Conservation (phyloP, 495 filamentous ascomycete genomes). For the Barbatosphaeria neglecta region DNA sequence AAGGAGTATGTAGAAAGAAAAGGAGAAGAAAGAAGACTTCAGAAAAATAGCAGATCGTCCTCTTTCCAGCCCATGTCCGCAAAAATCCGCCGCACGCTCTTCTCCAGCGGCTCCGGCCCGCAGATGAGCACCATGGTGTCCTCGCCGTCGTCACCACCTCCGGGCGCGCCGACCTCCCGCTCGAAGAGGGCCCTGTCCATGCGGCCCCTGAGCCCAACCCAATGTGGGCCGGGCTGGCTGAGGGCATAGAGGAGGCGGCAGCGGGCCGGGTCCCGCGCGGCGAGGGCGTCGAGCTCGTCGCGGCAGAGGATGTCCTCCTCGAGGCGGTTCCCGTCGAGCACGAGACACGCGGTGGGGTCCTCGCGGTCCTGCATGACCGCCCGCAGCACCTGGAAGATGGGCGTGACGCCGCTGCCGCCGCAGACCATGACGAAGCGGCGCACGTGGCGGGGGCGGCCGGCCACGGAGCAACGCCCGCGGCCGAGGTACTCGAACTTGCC, state of each 20-base stretch:
- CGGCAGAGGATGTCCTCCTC: slow-evolving; percentile 78
- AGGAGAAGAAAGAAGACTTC: background rate
- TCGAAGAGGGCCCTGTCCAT: slow-evolving; percentile 52
- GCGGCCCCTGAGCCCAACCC: slow-evolving; percentile 62
- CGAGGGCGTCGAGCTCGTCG: slow-evolving; percentile 59
- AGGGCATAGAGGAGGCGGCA: slow-evolving; percentile 65
- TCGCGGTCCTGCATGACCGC: slow-evolving; percentile 46
- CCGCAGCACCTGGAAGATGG: slow-evolving; percentile 78
- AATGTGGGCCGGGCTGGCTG: slow-evolving; percentile 47
- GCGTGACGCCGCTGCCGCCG: slow-evolving; percentile 81
- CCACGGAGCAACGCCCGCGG: slow-evolving; percentile 50
- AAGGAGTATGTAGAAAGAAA: background rate
- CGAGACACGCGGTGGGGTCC: slow-evolving; percentile 42
- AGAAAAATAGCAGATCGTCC: slow-evolving; percentile 81
- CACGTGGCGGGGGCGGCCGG: slow-evolving; percentile 46
- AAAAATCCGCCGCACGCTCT: slow-evolving; percentile 49
- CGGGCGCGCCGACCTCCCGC: slow-evolving; percentile 39
- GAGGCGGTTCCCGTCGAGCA: slow-evolving; percentile 70
- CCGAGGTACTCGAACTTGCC: slow-evolving; percentile 80
- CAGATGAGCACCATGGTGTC: slow-evolving; percentile 69
- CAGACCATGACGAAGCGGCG: slow-evolving; percentile 79
- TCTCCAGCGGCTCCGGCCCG: slow-evolving; percentile 72
- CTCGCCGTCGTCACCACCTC: slow-evolving; percentile 17
- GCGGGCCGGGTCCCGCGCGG: slow-evolving; percentile 33
- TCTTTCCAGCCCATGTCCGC: slow-evolving; percentile 64